Percentiles rank a stretch among this genome's conserved stretches.
Conservation (phyloP, 176 grass and related monocot genomes). For the Typha latifolia region DNA sequence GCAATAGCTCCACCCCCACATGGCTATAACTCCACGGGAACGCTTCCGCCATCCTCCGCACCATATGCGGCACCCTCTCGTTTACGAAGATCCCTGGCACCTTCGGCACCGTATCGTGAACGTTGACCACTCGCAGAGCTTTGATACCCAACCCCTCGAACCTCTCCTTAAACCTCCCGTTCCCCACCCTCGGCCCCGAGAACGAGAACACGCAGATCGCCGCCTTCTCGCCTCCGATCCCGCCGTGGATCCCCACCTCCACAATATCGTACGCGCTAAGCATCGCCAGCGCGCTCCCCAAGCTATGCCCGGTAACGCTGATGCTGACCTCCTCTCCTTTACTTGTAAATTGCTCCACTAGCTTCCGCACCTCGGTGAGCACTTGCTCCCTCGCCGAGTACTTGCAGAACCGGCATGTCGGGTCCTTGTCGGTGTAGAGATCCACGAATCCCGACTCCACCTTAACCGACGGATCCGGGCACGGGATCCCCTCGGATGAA, state of each 20-base stretch:
- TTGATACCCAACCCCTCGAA: slow-evolving; percentile 60
- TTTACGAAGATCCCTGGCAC: slow-evolving; percentile 71
- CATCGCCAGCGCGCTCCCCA: slow-evolving; percentile 70
- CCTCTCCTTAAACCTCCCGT: slow-evolving; percentile 46
- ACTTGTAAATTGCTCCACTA: slow-evolving; percentile 13
- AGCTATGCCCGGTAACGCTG: slow-evolving; percentile 61
- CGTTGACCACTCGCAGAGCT: slow-evolving; percentile 69
- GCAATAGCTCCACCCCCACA: slow-evolving; percentile 54
- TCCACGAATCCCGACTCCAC: slow-evolving; percentile 65
- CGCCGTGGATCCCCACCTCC: slow-evolving; percentile 18
- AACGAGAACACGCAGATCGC: slow-evolving; percentile 62
- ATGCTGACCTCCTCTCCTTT: slow-evolving; percentile 66
- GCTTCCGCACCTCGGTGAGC: slow-evolving; percentile 54
- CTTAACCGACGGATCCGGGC: slow-evolving; percentile 54
- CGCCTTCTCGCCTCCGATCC: slow-evolving; percentile 10
- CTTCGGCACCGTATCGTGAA: slow-evolving; percentile 68
- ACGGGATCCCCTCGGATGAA: slow-evolving; percentile 47
- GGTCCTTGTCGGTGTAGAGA: slow-evolving; percentile 76
- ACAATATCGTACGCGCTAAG: slow-evolving; percentile 74
- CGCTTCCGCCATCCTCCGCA: slow-evolving; percentile 34
- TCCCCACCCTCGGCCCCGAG: slow-evolving; percentile 68
- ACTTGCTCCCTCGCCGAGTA: slow-evolving; percentile 82
- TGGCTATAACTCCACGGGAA: slow-evolving; percentile 74
- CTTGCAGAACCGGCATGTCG: slow-evolving; percentile 76
- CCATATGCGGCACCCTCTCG: slow-evolving; percentile 42